Conservation (phyloP, 768 basidiomycete genomes). For the Melanogaster broomeanus region DNA sequence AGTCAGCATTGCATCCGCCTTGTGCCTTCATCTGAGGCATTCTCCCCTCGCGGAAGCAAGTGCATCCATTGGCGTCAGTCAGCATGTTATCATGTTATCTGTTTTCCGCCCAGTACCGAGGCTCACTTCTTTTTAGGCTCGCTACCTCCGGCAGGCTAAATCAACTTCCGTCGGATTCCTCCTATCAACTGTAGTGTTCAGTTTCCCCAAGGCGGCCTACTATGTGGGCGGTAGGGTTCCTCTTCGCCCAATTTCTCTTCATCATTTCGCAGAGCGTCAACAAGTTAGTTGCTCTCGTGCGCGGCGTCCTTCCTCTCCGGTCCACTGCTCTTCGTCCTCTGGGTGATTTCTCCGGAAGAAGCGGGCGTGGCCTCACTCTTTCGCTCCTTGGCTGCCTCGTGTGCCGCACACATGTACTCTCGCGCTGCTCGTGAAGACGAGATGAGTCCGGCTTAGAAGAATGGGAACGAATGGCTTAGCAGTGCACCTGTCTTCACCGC, state of each 20-base stretch:
- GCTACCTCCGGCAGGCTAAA: conserved; percentile 34
- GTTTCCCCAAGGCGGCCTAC: conserved; percentile 55
- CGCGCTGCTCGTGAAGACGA: neutral
- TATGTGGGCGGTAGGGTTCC: conserved; percentile 46
- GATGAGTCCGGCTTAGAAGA: no score
- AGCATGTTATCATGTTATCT: no score
- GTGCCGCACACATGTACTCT: conserved; percentile 6
- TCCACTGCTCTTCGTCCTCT: conserved; percentile 9
- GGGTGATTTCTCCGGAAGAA: conserved; percentile 16
- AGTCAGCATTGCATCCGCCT: conserved; percentile 29
- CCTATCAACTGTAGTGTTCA: conserved; percentile 47
- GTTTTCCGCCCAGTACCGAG: neutral
- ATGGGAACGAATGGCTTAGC: conserved; percentile 19
- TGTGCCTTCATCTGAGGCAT: conserved; percentile 27
- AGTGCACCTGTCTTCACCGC: conserved; percentile 7
- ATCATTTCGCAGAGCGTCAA: conserved; percentile 9
- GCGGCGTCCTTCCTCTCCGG: conserved; percentile 7
- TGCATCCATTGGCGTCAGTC: conserved; percentile 45
- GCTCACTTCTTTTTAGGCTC: conserved; percentile 7
- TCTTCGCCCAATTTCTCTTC: conserved; percentile 29
- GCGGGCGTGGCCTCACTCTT: neutral
- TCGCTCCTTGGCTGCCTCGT: conserved; percentile 2
- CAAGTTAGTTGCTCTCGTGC: conserved; percentile 11
- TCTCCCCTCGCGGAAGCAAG: no score
- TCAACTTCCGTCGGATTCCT: conserved; percentile 49